Evolutionary conservation across 1,284 basidiomycete genomes (phyloP), one percentile per base, ranked within the genome.

Genomic region (Irpex sp.): DNA sequence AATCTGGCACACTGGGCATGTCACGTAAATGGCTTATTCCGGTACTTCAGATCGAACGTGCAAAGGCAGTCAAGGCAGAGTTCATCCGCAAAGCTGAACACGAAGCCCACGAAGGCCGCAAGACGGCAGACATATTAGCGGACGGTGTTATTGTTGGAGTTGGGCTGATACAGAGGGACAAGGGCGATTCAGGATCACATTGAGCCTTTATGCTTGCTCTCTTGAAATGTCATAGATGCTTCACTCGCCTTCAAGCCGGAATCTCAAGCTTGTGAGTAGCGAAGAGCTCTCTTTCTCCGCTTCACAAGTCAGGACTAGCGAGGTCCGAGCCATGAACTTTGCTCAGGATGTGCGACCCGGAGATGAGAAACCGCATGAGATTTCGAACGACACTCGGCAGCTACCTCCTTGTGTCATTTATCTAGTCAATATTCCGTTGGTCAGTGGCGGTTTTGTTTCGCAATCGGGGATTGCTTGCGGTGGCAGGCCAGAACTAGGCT

Each of bases 81-180:
- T 91, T 91, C 72, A 78, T 89, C 66, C 84, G 87, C 73, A 83
- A 88, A 69, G 84, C 85, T 15, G 81, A 87, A 64, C 83, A 85
- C 60, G 82, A 87, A 66, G 84, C 85, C 13, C 83, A 83, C 61
- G 90, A 93, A 66, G 84, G 86, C 1, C 83, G 86, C 66, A 92
- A 93, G 70, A 81, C 82, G 5, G 87, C 89, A 1, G 89, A 93
- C 65, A 82, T 91, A 51, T 78, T 89, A 13, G 87, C 90, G 1
- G 87, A 88, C 66, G 91, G 90, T 2, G 88, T 87, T 13, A 87
- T 91, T 63, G 84, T 89, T 13, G 85, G 87, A 7, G 83, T 93
- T 17, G 91, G 92, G 1, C 78, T 93, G 62, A 92, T 93, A 72
- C 80, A 85, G 66, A 80, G 84, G 61, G 84, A 79, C 65, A 77